Evolutionary conservation across 2,329 filamentous ascomycete genomes (phyloP), one percentile per base, ranked within the genome.

Genomic region (Emergomyces orientalis): DNA sequence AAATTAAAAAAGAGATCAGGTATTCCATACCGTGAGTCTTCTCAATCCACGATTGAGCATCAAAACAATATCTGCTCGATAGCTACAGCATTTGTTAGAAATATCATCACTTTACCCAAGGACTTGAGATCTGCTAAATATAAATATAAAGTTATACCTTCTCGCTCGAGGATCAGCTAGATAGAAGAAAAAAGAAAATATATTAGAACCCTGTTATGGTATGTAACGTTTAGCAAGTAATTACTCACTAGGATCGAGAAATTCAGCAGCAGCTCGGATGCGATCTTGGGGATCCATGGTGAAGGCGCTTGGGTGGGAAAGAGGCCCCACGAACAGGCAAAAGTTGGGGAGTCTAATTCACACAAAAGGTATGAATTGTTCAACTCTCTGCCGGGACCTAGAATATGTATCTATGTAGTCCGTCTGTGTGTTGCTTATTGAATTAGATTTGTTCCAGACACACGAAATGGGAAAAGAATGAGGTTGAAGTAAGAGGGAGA

Each of bases 181-280:
- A 62, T 55, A 66, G 43, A 63, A 64, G 37, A 27, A 32, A 59
- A 47, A 41, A 5, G 4, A 59, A 22, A 49, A 52, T 3, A 62
- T 65, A 58, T 64, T 61, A 64, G 67, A 62, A 49, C 63, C 63
- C 37, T 13, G 4, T 13, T 67, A 30, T n/a, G 52, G 37, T 17
- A 17, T 25, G 47, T 11, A 3, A n/a, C 62, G 8, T 64, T 45
- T 56, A 13, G n/a, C 30, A 52, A 32, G 54, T 2, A 27, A 58
- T 22, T 34, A 76, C 87, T 71, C 84, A 96, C 91, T 87, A 65
- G 93, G 93, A 80, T 97, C 93, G 52, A 97, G 85, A 72, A 97
- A 97, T 75, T 97, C 92, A 70, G 88, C 84, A n/a, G 91, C 91
- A 67, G 88, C 86, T 70, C 91, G 88, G 75, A 96, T 86, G 71